phyloP scores from a whole-genome alignment of 2,329 filamentous ascomycete genomes.

The Fusarium floridanum region DNA sequence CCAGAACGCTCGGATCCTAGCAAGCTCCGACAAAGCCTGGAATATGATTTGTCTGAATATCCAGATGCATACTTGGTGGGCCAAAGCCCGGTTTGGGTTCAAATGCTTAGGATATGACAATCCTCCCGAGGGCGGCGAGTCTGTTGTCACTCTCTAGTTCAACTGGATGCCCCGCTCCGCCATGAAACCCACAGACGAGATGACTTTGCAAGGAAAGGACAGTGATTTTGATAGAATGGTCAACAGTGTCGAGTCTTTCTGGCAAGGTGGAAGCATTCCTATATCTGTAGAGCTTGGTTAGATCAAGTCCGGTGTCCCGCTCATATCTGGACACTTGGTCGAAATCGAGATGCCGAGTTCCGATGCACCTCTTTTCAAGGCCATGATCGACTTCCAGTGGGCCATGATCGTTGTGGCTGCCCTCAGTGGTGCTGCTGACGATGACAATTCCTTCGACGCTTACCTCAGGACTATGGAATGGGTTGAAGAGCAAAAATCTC shows the following conservation, averaged over 20 bases:
- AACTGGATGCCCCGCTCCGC: slow-evolving; percentile 16
- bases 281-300: background rate
- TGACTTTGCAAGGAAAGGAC: background rate
- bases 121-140: background rate
- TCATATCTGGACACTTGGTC: too few relatives aligned
- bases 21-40: too few relatives aligned
- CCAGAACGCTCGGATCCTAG: too few relatives aligned
- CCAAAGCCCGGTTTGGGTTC: too few relatives aligned
- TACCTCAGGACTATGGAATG: too few relatives aligned
- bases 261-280: background rate
- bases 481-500: too few relatives aligned
- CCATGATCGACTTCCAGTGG: slow-evolving; percentile 12
- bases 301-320: background rate
- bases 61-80: too few relatives aligned
- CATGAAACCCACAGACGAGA: background rate
- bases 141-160: background rate
- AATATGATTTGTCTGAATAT: too few relatives aligned
- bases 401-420: background rate
- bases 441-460: too few relatives aligned
- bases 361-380: background rate
- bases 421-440: too few relatives aligned
- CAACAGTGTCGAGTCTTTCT: background rate
- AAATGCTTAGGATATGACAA: too few relatives aligned
- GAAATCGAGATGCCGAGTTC: too few relatives aligned
- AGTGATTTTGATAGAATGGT: background rate